phyloP scores from a whole-genome alignment of 2,329 filamentous ascomycete species.

The Colletotrichum theobromicola region DNA sequence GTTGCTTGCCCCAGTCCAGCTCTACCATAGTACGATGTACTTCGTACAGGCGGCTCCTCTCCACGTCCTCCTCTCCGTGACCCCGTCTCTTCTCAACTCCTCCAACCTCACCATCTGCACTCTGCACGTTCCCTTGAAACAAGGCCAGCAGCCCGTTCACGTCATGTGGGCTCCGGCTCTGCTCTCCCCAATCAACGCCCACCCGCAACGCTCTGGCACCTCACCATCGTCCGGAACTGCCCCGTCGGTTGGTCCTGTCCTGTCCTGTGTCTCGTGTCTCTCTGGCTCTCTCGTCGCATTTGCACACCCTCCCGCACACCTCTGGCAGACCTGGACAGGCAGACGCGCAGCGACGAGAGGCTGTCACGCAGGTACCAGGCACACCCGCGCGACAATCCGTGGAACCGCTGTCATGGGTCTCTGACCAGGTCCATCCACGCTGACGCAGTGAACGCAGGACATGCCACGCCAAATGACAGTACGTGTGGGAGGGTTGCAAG shows the following conservation, averaged over 20 bases:
- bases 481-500: not conserved
- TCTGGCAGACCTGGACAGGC: not conserved
- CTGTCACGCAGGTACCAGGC: not conserved
- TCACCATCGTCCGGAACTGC: not conserved
- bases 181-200: not conserved
- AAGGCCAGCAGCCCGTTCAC: not conserved
- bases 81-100: not conserved
- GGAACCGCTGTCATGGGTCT: conserved; percentile 12
- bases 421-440: conserved; percentile 3
- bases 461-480: not conserved
- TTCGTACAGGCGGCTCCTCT: no score
- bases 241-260: not conserved
- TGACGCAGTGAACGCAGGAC: not conserved
- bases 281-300: not conserved
- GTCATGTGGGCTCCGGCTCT: not conserved
- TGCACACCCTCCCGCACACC: not conserved
- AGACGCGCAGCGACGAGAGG: not conserved
- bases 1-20: not conserved
- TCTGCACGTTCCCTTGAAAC: conserved; percentile 16
- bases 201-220: not conserved
- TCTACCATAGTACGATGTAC: no score
- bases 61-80: not conserved
- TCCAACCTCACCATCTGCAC: not conserved
- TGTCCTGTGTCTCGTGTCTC: not conserved
- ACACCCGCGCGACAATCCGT: not conserved